Evolutionary conservation across 768 basidiomycete genomes (phyloP).

Genomic region (Boletus reticulatus): DNA sequence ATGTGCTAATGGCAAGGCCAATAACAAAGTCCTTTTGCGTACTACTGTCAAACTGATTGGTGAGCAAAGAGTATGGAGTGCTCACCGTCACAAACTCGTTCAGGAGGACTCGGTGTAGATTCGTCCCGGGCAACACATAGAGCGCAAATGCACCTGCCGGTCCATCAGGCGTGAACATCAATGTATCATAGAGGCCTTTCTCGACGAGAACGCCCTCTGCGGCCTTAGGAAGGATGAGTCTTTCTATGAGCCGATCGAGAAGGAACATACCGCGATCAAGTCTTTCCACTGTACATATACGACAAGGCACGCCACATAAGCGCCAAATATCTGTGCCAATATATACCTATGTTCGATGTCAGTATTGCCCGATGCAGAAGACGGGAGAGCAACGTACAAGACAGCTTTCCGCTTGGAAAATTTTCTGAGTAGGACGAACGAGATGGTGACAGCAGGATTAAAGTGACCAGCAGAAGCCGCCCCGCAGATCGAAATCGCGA

Average conservation of each 20-base stretch:
- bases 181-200: slow-evolving; percentile 25
- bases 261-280: slow-evolving; percentile 43
- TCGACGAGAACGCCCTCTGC: slow-evolving; percentile 31
- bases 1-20: slow-evolving; percentile 25
- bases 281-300: slow-evolving; percentile 63
- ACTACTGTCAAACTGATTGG: not conserved
- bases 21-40: slow-evolving; percentile 17
- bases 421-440: slow-evolving; percentile 48
- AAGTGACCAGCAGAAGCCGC: slow-evolving; percentile 64
- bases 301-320: slow-evolving; percentile 57
- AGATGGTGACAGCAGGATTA: slow-evolving; percentile 60
- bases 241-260: slow-evolving; percentile 37
- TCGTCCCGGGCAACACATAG: slow-evolving; percentile 32
- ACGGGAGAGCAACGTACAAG: slow-evolving; percentile 37
- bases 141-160: slow-evolving; percentile 40
- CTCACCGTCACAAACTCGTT: slow-evolving; percentile 40
- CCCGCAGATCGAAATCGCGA: slow-evolving; percentile 52
- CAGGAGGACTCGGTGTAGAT: slow-evolving; percentile 33
- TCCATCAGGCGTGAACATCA: slow-evolving; percentile 37
- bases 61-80: not conserved
- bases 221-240: slow-evolving; percentile 4
- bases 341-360: slow-evolving; percentile 51
- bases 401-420: slow-evolving; percentile 53
- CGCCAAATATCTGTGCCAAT: slow-evolving; percentile 61
- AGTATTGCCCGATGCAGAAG: slow-evolving; percentile 3